Evolutionary conservation across 257 asterid genomes (phyloP).

Genomic region (Coffea eugenioides): DNA sequence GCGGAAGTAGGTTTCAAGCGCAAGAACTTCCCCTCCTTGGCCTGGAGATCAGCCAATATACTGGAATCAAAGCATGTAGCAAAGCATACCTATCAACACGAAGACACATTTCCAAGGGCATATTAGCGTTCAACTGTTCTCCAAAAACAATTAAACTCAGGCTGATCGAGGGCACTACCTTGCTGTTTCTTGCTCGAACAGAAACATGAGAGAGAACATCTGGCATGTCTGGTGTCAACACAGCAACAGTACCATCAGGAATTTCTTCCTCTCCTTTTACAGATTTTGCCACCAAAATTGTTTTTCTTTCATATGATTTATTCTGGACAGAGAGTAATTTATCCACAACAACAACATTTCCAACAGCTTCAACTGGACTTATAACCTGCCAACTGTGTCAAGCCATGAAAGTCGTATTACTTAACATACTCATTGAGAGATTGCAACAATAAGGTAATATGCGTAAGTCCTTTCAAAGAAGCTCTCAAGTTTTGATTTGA

Average conservation of each 20-base stretch:
- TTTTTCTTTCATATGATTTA: conserved; percentile 66
- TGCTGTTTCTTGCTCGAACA: conserved; percentile 96
- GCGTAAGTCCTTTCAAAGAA: not conserved
- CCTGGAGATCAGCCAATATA: conserved; percentile 59
- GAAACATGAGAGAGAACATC: conserved; percentile 99
- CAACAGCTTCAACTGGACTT: conserved; percentile 94
- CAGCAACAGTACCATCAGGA: conserved; percentile 95
- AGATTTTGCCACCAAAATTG: conserved; percentile 88
- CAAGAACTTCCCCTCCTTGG: conserved; percentile 72
- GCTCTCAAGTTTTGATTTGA: not conserved
- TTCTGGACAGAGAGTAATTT: conserved; percentile 89
- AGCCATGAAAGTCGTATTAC: conserved; percentile 19
- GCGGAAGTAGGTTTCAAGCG: conserved; percentile 77
- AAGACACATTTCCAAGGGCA: conserved; percentile 9
- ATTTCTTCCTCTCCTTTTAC: conserved; percentile 98
- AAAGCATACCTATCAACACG: conserved; percentile 72
- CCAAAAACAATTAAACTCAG: conserved; percentile 5
- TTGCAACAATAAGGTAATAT: not conserved
- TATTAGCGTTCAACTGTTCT: conserved; percentile 10
- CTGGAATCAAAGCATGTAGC: conserved; percentile 92
- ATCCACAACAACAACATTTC: conserved; percentile 90
- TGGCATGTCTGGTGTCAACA: conserved; percentile 98
- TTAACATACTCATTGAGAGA: not conserved
- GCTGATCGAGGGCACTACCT: conserved; percentile 48
- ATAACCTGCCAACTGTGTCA: conserved; percentile 96